phyloP scores from a whole-genome alignment of 306 rosid species.

The Abrus precatorius region DNA sequence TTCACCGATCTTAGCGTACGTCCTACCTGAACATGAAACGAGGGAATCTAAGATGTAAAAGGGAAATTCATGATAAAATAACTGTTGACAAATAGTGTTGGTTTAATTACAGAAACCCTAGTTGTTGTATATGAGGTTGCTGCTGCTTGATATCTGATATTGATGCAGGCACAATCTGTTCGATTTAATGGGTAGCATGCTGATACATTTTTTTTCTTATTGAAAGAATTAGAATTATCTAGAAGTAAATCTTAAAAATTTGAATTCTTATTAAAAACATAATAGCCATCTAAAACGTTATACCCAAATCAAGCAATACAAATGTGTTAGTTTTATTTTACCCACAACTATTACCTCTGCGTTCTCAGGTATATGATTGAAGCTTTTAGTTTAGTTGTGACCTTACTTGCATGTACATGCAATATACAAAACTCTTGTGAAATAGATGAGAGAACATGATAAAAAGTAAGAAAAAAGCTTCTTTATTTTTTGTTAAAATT shows the following conservation, averaged over 20 bases:
- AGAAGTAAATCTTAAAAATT: not conserved
- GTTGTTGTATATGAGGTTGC: constrained; percentile 49
- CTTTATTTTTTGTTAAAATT: not conserved
- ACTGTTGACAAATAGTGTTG: constrained; percentile 24
- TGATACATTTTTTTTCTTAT: constrained; percentile 17
- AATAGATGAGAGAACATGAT: too few relatives aligned
- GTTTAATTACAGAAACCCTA: constrained; percentile 33
- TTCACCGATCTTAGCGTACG: constrained; percentile 17
- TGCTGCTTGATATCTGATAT: constrained; percentile 41
- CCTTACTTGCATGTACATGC: too few relatives aligned
- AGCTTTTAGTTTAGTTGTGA: too few relatives aligned
- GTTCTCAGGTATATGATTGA: too few relatives aligned
- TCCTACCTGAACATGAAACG: constrained; percentile 19
- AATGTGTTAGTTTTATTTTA: too few relatives aligned
- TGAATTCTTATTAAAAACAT: not conserved
- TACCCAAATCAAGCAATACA: too few relatives aligned
- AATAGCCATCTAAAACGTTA: too few relatives aligned
- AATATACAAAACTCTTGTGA: too few relatives aligned
- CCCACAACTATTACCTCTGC: too few relatives aligned
- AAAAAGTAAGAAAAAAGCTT: too few relatives aligned
- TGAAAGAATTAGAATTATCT: not conserved
- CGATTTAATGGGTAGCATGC: constrained; percentile 41
- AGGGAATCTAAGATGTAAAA: constrained; percentile 37
- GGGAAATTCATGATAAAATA: constrained; percentile 24
- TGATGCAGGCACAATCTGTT: constrained; percentile 20